Base-by-base conservation (phyloP, 345 rosid genomes). In the Rhodomyrtus tomentosa region DNA sequence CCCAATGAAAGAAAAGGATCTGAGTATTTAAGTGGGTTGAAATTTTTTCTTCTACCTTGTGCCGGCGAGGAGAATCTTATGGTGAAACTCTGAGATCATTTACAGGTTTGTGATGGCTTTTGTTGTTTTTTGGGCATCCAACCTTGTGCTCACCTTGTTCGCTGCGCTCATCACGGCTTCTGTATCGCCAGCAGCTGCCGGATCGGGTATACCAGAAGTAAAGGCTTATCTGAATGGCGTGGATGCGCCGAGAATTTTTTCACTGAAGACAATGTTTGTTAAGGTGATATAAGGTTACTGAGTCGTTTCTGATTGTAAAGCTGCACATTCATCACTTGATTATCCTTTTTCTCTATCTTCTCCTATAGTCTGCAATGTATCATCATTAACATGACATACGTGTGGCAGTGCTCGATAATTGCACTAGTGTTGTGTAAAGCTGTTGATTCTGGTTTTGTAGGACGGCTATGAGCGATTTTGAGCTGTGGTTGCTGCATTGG, bases 131-230 rank as follows among this genome's bases (percentile, higher is more conserved):
- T 85, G 91, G n/a, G 85, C 86, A 85, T 91, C 95, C 36, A 96
- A 96, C 87, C 85, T 96, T 82, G 85, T 89, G 58, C 94, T 95
- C 59, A 92, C 98, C 52, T 89, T 96, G 9, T 91, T 95, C 55
- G 93, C 98, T 0, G 89, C 93, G 62, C 84, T 89, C 53, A 86
- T 95, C 79, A 96, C 99, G 38, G 92, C 96, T n/a, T 90, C 85
- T 84, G 55, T 94, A 58, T 89, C 98, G 12, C 96, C 98, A 32
- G 93, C 95, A 25, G 98, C 99, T 5, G 91, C 99, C n/a, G 99
- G 98, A 85, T 96, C 98, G 1, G 99, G 99, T 87, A 93, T 96
- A 74, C 99, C 98, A 18, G 99, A 96, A 89, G 96, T 96, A 5
- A 95, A 96, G 89, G 99, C 98, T 82, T 96, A 94, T 90, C 83